Percentiles rank a stretch among this genome's conserved stretches.
Conservation (phyloP, 495 filamentous ascomycete genomes). For the Penicillium bovifimosum region DNA sequence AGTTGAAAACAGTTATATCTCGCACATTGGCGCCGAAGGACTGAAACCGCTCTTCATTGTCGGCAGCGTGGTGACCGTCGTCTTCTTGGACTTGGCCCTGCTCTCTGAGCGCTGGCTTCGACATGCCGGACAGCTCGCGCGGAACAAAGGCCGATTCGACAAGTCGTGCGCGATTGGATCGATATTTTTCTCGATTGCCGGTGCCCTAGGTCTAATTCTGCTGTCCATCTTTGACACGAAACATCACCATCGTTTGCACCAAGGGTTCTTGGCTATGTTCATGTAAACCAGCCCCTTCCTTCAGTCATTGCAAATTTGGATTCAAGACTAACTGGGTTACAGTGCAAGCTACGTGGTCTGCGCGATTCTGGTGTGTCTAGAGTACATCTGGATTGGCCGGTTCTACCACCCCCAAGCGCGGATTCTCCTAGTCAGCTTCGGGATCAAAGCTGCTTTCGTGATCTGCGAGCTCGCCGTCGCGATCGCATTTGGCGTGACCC, state of each 20-base stretch:
- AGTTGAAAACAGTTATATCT: constrained; percentile 40
- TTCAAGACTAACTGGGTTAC: neutral
- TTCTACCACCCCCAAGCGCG: constrained; percentile 54
- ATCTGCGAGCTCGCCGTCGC: constrained; percentile 65
- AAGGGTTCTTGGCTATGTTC: constrained; percentile 68
- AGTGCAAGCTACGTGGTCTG: constrained; percentile 52
- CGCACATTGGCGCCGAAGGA: constrained; percentile 62
- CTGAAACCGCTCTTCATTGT: constrained; percentile 78
- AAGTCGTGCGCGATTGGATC: constrained; percentile 56
- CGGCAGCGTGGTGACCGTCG: constrained; percentile 62
- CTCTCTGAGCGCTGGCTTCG: constrained; percentile 67
- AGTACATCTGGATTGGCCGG: constrained; percentile 69
- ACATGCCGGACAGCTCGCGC: constrained; percentile 57
- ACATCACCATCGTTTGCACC: constrained; percentile 54
- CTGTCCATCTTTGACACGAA: constrained; percentile 72
- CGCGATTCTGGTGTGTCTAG: constrained; percentile 70
- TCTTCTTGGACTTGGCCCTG: constrained; percentile 74
- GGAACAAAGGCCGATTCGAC: constrained; percentile 55
- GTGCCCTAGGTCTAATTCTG: constrained; percentile 65
- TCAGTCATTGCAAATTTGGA: neutral
- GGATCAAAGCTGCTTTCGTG: constrained; percentile 69
- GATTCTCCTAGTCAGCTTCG: constrained; percentile 66
- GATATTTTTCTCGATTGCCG: constrained; percentile 61
- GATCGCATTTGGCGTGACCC: constrained; percentile 43
- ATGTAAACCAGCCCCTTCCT: constrained; percentile 44